Base-by-base conservation (phyloP, 495 filamentous ascomycete genomes). In the Neurospora africana region DNA sequence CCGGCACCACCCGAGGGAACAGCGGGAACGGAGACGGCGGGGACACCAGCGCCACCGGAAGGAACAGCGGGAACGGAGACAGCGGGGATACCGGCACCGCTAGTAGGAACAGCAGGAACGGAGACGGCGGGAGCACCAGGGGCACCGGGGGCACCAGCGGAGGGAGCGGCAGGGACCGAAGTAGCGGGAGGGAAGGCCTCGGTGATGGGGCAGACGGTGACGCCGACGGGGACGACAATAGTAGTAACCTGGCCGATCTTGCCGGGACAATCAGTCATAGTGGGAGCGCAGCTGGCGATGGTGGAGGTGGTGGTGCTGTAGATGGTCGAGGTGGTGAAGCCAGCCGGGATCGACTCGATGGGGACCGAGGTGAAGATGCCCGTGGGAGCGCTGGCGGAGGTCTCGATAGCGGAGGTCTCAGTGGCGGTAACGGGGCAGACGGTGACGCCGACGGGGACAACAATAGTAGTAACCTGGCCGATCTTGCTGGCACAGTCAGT, bases 241-340 rank as follows among this genome's bases (percentile, higher is more conserved):
- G 82, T 85, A 15, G 80, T 83, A 27, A 82, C 78, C 36, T 76
- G 71, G 72, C 79, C 82, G 40, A 79, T 83, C 37, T 83, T 74
- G 41, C 79, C 85, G 67, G 87, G 87, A 82, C 89, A 90, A 79
- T 88, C 78, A 13, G 84, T 85, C 7, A 89, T 86, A 8, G 79
- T 85, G 4, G 87, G 74, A 0, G 84, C 83, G 76, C 88, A 91
- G 76, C 83, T 83, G 8, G 85, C 88, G 76, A 89, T 83, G 2
- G 88, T 89, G 74, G 84, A 79, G 72, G 82, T 79, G 61, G 78
- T 86, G 36, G 89, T 90, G 17, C 82, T 81, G 79, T 85, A 88
- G 36, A 89, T 79, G 23, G 87, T 89, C 71, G 80, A 82, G 27
- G 78, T 81, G 30, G 77, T 80, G 69, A 67, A 76, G 35, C 74